These are phyloP conservation scores for Candida labiduridarum DNA, from an alignment of 1,139 yeast species.

Conservation along the genomic window DNA sequence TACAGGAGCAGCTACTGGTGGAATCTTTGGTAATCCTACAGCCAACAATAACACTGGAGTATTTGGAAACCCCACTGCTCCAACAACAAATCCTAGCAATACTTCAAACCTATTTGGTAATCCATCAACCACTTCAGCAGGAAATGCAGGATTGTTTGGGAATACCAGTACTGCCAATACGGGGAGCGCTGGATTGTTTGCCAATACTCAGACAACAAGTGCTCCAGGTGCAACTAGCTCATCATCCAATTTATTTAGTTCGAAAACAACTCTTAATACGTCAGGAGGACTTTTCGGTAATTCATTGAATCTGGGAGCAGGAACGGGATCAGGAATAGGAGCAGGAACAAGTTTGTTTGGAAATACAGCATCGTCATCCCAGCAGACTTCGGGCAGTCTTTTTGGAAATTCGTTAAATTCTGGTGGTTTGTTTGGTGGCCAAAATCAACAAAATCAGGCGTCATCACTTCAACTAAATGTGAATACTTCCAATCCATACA, in stretches of 20 bases:
- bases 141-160: conserved; percentile 26
- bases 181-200: conserved; percentile 13
- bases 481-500: conserved; percentile 28
- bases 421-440: conserved; percentile 13
- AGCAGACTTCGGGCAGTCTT: conserved; percentile 8
- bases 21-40: conserved; percentile 12
- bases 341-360: background rate
- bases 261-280: background rate
- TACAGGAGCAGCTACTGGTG: conserved; percentile 6
- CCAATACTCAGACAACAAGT: conserved; percentile 7
- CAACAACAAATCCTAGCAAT: background rate
- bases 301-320: conserved; percentile 10
- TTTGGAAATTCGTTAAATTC: conserved; percentile 7
- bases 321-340: too few species aligned
- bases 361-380: conserved; percentile 1
- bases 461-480: conserved; percentile 10
- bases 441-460: conserved; percentile 2
- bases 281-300: conserved; percentile 18
- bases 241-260: background rate
- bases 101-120: conserved; percentile 7
- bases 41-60: background rate
- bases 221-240: conserved; percentile 2
- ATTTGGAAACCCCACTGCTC: conserved; percentile 1
- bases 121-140: conserved; percentile 17
- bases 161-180: conserved; percentile 13